Conservation (phyloP, 805 yeast species). For the Ogataea degrootiae region DNA sequence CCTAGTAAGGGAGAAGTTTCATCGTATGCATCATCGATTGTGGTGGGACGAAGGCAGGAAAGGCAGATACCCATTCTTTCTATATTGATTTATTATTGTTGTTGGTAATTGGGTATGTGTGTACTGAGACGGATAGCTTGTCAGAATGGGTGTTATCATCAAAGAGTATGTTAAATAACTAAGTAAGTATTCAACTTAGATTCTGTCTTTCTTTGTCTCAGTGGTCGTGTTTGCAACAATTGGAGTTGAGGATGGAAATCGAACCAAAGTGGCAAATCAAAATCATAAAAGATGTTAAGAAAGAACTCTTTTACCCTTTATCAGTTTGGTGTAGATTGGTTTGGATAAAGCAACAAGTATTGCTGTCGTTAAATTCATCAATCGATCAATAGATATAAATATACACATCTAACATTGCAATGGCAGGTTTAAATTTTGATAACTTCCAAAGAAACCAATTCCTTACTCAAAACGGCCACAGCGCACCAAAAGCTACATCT, state of each 20-base stretch:
- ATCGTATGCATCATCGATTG: conserved; percentile 20
- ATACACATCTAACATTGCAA: conserved; percentile 20
- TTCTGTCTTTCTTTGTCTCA: too few relatives aligned
- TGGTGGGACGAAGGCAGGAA: conserved; percentile 25
- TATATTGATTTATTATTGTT: not conserved
- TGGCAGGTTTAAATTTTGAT: conserved; percentile 92
- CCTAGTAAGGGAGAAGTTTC: conserved; percentile 26
- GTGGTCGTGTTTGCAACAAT: too few relatives aligned
- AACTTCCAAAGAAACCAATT: conserved; percentile 85
- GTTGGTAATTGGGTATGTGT: not conserved
- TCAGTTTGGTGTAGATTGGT: too few relatives aligned
- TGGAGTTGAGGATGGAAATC: too few relatives aligned
- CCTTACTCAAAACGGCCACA: conserved; percentile 62
- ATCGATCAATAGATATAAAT: not conserved
- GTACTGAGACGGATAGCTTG: not conserved
- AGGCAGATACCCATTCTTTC: conserved; percentile 30
- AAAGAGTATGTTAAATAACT: too few relatives aligned
- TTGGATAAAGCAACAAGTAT: too few relatives aligned
- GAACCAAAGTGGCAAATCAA: too few relatives aligned
- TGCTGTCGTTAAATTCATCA: too few relatives aligned
- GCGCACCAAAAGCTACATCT: conserved; percentile 85
- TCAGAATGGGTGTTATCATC: too few relatives aligned
- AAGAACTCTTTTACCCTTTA: too few relatives aligned
- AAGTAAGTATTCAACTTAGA: too few relatives aligned
- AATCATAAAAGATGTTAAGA: too few relatives aligned